Evolutionary conservation across 176 grass and related monocot genomes (phyloP), one percentile per base, ranked within the genome.

Genomic region (Chloris gayana): DNA sequence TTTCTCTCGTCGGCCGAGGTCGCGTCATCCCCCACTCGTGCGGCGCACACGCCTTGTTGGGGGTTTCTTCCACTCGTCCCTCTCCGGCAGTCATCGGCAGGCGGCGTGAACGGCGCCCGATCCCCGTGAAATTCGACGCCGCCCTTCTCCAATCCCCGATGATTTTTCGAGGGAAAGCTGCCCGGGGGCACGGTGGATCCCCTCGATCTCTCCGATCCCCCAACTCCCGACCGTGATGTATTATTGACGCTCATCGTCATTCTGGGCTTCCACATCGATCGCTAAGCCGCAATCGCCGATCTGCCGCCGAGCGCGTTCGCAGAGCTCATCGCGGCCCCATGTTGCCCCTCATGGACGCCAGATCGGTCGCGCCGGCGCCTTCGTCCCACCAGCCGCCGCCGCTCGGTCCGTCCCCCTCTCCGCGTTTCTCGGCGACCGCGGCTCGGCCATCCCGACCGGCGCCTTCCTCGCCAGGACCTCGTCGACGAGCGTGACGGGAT

Each of bases 401-500:
- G 7, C 1, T 1, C 34, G 79, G 58, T 2, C 26, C 54, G 2
- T 9, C 30, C 31, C 25, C 24, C 7, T 42, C 9, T 50, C n/a
- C 70, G 58, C 64, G 58, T 37, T 11, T 9, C 1, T 3, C 17
- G 74, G 77, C 25, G 27, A 29, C 21, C 27, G 32, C 54, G 42
- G 50, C 56, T 24, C 51, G 37, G 29, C 62, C 8, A 10, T 31
- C 6, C 69, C 81, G 2, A 4, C 25, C 49, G 32, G 11, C 0
- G 54, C 44, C n/a, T 4, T 25, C 72, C 62, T 70, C 18, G 41
- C 80, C 26, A 57, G 9, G 80, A 84, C 84, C 8, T 42, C 88
- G 15, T 91, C 88, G 10, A 78, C 68, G 63, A 80, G 84, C 56
- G 15, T 87, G 9, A 87, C 80, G 21, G 76, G 80, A 4, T 72